A percentile compares a stretch with the other conserved stretches of the same genome.
phyloP scores from a whole-genome alignment of 2,329 filamentous ascomycete species.

The Xylaria digitata region DNA sequence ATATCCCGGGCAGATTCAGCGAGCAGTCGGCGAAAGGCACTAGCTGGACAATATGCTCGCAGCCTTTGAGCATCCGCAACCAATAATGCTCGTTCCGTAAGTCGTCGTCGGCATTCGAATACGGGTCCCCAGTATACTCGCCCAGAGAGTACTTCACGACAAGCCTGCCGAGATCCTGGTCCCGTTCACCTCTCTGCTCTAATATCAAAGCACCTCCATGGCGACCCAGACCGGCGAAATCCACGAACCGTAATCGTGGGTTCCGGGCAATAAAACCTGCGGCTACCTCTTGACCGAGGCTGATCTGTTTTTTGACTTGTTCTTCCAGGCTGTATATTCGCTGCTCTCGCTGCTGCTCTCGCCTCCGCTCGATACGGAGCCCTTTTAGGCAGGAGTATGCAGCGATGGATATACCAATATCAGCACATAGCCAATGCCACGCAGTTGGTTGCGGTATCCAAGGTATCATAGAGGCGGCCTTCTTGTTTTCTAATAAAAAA shows the following conservation, averaged over 20 bases:
- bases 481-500: no score
- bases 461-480: neutral
- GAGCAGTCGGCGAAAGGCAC: conserved; percentile 23
- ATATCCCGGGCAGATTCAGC: conserved; percentile 15
- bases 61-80: conserved; percentile 23
- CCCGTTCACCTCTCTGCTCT: neutral
- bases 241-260: conserved; percentile 8
- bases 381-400: no score
- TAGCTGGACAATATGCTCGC: conserved; percentile 33
- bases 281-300: conserved; percentile 14
- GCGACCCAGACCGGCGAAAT: conserved; percentile 25
- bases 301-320: neutral
- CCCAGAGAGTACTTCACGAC: conserved; percentile 36
- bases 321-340: neutral
- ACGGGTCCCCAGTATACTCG: neutral
- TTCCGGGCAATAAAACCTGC: conserved; percentile 6
- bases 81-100: conserved; percentile 27
- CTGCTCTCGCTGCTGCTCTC: no score
- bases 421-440: no score
- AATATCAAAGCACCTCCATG: conserved; percentile 30
- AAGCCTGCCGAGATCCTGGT: neutral
- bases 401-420: no score
- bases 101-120: conserved; percentile 28
- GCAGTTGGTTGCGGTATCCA: no score
- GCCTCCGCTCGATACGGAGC: no score